Conservation (phyloP, 2,329 filamentous ascomycete species). For the Ascochyta rabiei region DNA sequence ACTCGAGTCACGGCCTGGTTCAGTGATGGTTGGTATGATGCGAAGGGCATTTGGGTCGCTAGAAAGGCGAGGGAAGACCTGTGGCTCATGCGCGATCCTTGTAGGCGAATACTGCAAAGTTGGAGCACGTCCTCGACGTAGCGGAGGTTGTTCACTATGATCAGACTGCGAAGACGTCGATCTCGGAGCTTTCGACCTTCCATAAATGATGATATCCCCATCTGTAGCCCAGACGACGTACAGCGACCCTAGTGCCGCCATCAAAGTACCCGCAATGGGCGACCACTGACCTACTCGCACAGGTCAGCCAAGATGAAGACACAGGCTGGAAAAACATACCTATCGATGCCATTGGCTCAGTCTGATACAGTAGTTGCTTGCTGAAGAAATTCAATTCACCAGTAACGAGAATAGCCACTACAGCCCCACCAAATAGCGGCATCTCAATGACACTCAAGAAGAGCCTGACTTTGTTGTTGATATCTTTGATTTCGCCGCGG, state of each 20-base stretch:
- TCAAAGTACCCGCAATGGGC: slow-evolving; percentile 62
- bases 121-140: slow-evolving; percentile 29
- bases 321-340: slow-evolving; percentile 38
- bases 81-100: neutral
- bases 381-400: slow-evolving; percentile 71
- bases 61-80: slow-evolving; percentile 21
- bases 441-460: slow-evolving; percentile 58
- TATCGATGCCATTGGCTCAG: slow-evolving; percentile 66
- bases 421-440: slow-evolving; percentile 64
- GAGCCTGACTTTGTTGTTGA: slow-evolving; percentile 45
- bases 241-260: slow-evolving; percentile 65
- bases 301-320: neutral
- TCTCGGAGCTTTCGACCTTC: neutral
- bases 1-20: slow-evolving; percentile 9
- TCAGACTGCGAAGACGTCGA: slow-evolving; percentile 1
- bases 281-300: slow-evolving; percentile 57
- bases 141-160: neutral
- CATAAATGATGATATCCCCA: neutral
- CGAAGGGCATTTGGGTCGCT: slow-evolving; percentile 21
- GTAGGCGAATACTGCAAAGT: slow-evolving; percentile 1
- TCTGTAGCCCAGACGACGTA: slow-evolving; percentile 56
- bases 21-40: slow-evolving; percentile 24
- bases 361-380: slow-evolving; percentile 61
- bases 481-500: slow-evolving; percentile 54
- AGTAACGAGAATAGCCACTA: slow-evolving; percentile 64